Conservation (phyloP, 257 asterid genomes). For the Hygrophila difformis region DNA sequence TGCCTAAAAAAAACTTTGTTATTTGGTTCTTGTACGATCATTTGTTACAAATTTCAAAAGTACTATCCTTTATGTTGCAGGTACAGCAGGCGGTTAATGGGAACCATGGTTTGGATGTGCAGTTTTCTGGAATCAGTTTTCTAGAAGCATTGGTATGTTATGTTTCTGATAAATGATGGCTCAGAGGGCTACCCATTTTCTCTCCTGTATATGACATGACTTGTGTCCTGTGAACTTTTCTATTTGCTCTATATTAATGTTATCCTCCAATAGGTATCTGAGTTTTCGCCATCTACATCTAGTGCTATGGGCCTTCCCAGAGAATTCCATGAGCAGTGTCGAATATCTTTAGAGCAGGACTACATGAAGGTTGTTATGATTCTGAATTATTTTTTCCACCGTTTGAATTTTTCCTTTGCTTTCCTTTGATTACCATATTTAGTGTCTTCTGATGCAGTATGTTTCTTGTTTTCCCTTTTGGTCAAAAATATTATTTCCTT, state of each 20-base stretch:
- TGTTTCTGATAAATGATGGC: conserved; percentile 12
- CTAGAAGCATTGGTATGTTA: conserved; percentile 70
- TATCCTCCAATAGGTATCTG: conserved; percentile 59
- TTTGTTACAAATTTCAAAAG: conserved; percentile 9
- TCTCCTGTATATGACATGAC: conserved; percentile 11
- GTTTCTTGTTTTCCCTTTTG: conserved; percentile 14
- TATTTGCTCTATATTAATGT: conserved; percentile 7
- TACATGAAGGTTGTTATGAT: conserved; percentile 57
- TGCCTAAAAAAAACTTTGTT: conserved; percentile 10
- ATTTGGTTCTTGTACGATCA: conserved; percentile 4
- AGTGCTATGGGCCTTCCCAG: conserved; percentile 93
- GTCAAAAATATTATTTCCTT: conserved; percentile 7
- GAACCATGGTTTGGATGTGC: conserved; percentile 64
- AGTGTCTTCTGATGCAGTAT: conserved; percentile 10
- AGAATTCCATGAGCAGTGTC: conserved; percentile 87
- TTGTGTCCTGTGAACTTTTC: conserved; percentile 1
- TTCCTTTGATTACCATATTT: conserved; percentile 13
- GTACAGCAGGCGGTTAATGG: conserved; percentile 74
- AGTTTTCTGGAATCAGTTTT: conserved; percentile 62
- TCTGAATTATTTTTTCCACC: not conserved
- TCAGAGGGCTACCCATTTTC: conserved; percentile 11
- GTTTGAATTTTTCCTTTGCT: conserved; percentile 16
- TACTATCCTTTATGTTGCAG: conserved; percentile 31
- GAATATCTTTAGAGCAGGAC: conserved; percentile 67
- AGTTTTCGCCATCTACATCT: conserved; percentile 84